Evolutionary conservation across 73 alveolate species (phyloP).

Genomic region (Paramecium caudatum): DNA sequence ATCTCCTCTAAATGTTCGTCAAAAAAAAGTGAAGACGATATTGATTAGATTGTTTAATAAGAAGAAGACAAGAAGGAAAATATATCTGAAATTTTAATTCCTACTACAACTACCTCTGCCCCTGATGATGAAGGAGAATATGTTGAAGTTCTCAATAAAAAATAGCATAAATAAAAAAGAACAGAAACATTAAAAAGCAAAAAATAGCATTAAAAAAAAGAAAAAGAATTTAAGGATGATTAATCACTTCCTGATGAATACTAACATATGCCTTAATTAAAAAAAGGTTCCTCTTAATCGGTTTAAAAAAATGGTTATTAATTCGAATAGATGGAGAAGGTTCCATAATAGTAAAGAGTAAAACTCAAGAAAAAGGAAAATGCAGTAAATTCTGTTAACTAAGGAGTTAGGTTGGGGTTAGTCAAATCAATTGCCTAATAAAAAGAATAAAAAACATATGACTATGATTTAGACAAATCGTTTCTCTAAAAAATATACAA

Average conservation of each 20-base stretch:
- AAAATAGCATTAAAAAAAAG: neutral
- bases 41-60: neutral
- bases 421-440: slow-evolving; percentile 28
- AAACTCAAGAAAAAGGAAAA: neutral
- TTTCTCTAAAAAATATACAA: neutral
- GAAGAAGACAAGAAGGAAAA: neutral
- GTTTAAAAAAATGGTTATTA: neutral
- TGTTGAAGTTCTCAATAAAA: slow-evolving; percentile 13
- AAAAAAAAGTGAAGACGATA: neutral
- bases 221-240: slow-evolving; percentile 36
- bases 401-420: neutral
- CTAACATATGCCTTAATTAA: slow-evolving; percentile 6
- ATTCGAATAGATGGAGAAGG: neutral
- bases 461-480: slow-evolving; percentile 2
- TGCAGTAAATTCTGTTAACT: neutral
- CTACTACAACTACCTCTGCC: neutral
- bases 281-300: slow-evolving; percentile 14
- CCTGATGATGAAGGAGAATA: slow-evolving; percentile 56
- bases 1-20: neutral
- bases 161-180: neutral
- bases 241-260: slow-evolving; percentile 16
- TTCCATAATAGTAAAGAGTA: neutral
- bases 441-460: neutral
- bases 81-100: neutral
- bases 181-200: neutral